A percentile compares a stretch with the other conserved stretches of the same genome.
These are phyloP conservation scores for Arxiozyma slooffiae DNA, from an alignment of 1,139 yeast species.

Conservation along the genomic window DNA sequence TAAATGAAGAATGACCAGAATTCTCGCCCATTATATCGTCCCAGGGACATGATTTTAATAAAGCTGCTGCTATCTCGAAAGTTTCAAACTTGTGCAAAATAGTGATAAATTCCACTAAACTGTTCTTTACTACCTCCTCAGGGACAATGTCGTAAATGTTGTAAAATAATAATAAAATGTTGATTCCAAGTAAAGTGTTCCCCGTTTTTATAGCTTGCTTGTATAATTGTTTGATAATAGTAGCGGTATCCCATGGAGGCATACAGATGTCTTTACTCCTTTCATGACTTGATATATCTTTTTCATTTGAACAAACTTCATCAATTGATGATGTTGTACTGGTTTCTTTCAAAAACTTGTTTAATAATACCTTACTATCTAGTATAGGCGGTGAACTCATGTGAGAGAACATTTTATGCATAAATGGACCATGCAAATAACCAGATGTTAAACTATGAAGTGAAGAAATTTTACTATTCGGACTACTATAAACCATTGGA, in stretches of 20 bases:
- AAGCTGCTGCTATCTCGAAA: constrained; percentile 29
- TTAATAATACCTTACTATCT: background rate
- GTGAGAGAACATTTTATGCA: constrained; percentile 6
- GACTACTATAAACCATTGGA: constrained; percentile 9
- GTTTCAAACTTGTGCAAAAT: constrained; percentile 28
- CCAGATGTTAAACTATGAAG: constrained; percentile 9
- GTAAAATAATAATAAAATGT: constrained; percentile 23
- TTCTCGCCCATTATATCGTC: constrained; percentile 25
- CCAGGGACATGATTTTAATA: constrained; percentile 29
- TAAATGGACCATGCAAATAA: constrained; percentile 5
- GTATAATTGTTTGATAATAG: constrained; percentile 23
- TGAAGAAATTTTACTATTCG: constrained; percentile 14
- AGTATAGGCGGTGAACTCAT: background rate
- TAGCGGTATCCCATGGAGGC: constrained; percentile 28
- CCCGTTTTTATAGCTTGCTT: constrained; percentile 27
- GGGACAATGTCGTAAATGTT: constrained; percentile 22
- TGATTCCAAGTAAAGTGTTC: constrained; percentile 24
- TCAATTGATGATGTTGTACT: background rate
- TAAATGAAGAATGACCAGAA: constrained; percentile 33
- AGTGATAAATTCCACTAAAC: constrained; percentile 26
- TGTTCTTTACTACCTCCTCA: constrained; percentile 21
- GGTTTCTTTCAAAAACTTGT: background rate
- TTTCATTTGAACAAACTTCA: background rate
- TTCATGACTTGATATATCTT: background rate
- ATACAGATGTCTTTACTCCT: background rate